A percentile compares a stretch with the other conserved stretches of the same genome.
These are phyloP conservation scores for Neurospora tetraspora DNA, from an alignment of 495 filamentous ascomycete species.

Conservation along the genomic window DNA sequence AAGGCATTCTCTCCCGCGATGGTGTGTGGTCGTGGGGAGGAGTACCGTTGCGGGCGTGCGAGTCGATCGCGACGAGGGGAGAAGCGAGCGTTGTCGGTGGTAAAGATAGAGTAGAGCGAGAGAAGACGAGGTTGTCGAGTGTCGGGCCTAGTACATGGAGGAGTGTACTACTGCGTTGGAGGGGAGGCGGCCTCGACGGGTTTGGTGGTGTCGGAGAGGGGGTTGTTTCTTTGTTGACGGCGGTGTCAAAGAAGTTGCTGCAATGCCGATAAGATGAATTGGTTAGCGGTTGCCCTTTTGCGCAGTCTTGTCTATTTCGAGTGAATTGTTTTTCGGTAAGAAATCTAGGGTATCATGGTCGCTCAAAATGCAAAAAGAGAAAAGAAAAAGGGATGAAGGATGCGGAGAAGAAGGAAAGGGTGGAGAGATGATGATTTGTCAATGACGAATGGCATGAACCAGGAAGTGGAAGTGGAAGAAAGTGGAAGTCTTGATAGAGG, in stretches of 20 bases:
- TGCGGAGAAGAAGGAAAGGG: not conserved
- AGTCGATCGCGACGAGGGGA: conserved; percentile 8
- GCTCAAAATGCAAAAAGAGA: not conserved
- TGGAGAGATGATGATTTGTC: not conserved
- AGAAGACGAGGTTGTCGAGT: not conserved
- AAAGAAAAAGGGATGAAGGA: not conserved
- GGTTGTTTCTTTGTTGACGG: not conserved
- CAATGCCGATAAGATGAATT: not conserved
- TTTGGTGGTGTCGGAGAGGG: not conserved
- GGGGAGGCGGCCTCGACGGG: not conserved
- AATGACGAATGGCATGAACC: not conserved
- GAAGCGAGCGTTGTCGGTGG: conserved; percentile 1
- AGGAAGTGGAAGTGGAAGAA: not conserved
- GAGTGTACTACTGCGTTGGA: not conserved
- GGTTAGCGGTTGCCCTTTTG: not conserved
- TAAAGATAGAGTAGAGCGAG: not conserved
- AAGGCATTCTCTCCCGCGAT: conserved; percentile 56
- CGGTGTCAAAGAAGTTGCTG: not conserved
- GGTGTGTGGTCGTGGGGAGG: conserved; percentile 1
- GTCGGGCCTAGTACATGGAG: not conserved
- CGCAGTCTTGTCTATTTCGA: not conserved
- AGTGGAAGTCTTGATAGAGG: not conserved
- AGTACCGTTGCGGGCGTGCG: not conserved
- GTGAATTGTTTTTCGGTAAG: not conserved
- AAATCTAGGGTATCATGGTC: not conserved